These are phyloP conservation scores for Cetradonia linearis DNA, from an alignment of 495 filamentous ascomycete species.

Conservation along the genomic window DNA sequence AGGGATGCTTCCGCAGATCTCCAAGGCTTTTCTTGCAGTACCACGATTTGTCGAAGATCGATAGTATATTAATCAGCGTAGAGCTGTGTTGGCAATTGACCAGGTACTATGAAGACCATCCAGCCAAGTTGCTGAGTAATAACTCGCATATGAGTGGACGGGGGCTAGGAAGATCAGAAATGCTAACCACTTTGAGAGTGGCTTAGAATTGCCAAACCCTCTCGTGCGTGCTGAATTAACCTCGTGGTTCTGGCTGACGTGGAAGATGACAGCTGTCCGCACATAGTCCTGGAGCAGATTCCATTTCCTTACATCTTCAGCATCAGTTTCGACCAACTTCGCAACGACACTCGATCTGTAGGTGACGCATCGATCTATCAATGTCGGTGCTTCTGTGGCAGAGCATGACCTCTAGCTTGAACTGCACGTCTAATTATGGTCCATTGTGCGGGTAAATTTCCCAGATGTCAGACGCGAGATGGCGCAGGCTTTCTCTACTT, in stretches of 20 bases:
- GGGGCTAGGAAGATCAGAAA: no score
- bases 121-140: no score
- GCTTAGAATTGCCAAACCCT: background rate
- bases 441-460: background rate
- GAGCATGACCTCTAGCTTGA: background rate
- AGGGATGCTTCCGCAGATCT: no score
- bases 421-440: background rate
- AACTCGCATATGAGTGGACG: no score
- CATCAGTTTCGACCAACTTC: background rate
- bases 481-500: background rate
- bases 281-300: background rate
- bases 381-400: background rate
- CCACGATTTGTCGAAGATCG: no score
- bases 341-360: background rate
- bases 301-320: background rate
- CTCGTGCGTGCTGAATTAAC: background rate
- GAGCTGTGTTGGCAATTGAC: no score
- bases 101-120: no score
- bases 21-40: no score
- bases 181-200: background rate
- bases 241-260: background rate
- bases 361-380: background rate
- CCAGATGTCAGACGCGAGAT: background rate
- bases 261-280: background rate
- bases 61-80: no score